These are phyloP conservation scores for Lobosporangium transversale DNA, from an alignment of 192 early-diverging fungal species.

Conservation along the genomic window DNA sequence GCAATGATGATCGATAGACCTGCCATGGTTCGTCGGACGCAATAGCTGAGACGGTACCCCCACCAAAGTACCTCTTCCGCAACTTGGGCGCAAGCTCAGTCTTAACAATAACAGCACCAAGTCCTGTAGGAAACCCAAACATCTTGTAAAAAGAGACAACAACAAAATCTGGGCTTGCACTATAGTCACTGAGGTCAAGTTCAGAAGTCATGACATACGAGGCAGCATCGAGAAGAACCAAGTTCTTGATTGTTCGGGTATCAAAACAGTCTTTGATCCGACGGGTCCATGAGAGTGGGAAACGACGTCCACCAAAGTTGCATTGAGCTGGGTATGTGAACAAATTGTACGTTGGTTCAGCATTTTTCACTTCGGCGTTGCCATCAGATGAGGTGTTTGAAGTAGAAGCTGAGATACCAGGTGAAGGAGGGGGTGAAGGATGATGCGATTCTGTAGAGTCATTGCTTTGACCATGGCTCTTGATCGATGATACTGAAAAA, in stretches of 20 bases:
- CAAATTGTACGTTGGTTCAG: slow-evolving; percentile 54
- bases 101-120: slow-evolving; percentile 79
- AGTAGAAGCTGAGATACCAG: slow-evolving; percentile 6
- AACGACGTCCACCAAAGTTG: slow-evolving; percentile 82
- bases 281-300: slow-evolving; percentile 68
- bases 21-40: slow-evolving; percentile 66
- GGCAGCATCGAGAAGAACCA: slow-evolving; percentile 82
- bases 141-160: slow-evolving; percentile 89
- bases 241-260: slow-evolving; percentile 24
- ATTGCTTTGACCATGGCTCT: slow-evolving; percentile 1
- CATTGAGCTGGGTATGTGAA: slow-evolving; percentile 87
- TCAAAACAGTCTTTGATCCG: slow-evolving; percentile 52
- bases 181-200: slow-evolving; percentile 63
- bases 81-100: slow-evolving; percentile 57
- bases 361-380: background rate
- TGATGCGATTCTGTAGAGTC: slow-evolving; percentile 6
- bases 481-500: background rate
- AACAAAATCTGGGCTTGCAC: slow-evolving; percentile 70
- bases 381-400: background rate
- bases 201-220: slow-evolving; percentile 72
- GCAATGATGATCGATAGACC: slow-evolving; percentile 57
- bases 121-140: slow-evolving; percentile 86
- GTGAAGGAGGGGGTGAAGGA: slow-evolving; percentile 41
- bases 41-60: slow-evolving; percentile 78
- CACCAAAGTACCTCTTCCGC: slow-evolving; percentile 78